These are phyloP conservation scores for Mesembryanthemum crystallinum DNA, from an alignment of 148 eudicot genomes.

Conservation along the genomic window DNA sequence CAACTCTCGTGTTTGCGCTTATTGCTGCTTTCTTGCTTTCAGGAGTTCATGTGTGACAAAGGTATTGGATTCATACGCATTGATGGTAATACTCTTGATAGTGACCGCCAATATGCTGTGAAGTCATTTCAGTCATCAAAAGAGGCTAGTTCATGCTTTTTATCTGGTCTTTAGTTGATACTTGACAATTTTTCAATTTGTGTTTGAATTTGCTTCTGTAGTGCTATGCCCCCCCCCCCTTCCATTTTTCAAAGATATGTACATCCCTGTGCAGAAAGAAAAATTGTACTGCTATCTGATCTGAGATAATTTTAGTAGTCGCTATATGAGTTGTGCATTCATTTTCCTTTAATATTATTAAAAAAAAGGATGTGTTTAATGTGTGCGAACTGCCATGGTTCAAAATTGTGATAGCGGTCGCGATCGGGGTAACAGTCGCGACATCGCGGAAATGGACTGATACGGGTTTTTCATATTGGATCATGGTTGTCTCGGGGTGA, in stretches of 20 bases:
- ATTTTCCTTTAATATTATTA: too few relatives aligned
- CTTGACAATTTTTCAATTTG: background rate
- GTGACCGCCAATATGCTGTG: conserved; percentile 77
- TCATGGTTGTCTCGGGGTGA: too few relatives aligned
- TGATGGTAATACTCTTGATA: conserved; percentile 55
- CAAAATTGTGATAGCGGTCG: too few relatives aligned
- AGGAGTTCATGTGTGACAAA: conserved; percentile 76
- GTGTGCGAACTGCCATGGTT: too few relatives aligned
- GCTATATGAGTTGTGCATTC: background rate
- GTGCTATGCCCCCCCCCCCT: background rate
- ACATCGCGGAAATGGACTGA: background rate
- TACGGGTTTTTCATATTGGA: too few relatives aligned
- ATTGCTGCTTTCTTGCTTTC: conserved; percentile 18
- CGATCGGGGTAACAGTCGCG: too few relatives aligned
- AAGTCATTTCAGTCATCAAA: conserved; percentile 64
- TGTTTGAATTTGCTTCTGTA: conserved; percentile 8
- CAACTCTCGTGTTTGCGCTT: conserved; percentile 8
- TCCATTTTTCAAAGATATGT: background rate
- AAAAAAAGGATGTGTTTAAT: too few relatives aligned
- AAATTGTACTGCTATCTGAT: background rate
- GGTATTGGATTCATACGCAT: conserved; percentile 79
- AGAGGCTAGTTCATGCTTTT: conserved; percentile 45
- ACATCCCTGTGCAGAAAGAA: background rate
- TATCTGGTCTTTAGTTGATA: conserved; percentile 11
- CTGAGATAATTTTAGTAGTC: background rate